These are phyloP conservation scores for Vanrija pseudolonga DNA, from an alignment of 1,284 basidiomycete genomes.

Conservation along the genomic window DNA sequence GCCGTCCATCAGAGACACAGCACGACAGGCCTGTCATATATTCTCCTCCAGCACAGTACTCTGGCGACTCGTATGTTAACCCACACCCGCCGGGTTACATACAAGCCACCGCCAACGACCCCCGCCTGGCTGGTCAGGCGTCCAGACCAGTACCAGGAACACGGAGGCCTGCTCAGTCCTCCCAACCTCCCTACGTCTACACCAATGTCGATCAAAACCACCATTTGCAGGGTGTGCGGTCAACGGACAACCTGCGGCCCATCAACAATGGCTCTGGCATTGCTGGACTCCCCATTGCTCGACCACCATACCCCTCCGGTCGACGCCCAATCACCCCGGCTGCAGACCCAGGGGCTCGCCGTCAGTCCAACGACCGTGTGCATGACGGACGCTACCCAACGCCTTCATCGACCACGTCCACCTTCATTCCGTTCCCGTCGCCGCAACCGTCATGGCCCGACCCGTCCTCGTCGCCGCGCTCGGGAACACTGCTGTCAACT, in stretches of 20 bases:
- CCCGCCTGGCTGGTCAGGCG: no score
- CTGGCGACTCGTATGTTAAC: no score
- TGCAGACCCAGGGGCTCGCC: no score
- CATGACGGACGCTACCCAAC: slow-evolving; percentile 36
- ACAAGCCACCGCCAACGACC: no score
- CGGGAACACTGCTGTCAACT: no score
- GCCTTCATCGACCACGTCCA: slow-evolving; percentile 7
- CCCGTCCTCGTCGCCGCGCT: not conserved
- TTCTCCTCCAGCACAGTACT: no score
- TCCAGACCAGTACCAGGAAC: no score
- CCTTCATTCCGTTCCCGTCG: slow-evolving; percentile 27
- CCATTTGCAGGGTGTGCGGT: not conserved
- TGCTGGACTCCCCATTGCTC: not conserved
- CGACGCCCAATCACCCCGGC: slow-evolving; percentile 1
- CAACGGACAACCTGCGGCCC: not conserved
- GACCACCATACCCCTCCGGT: slow-evolving; percentile 1
- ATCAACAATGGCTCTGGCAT: not conserved
- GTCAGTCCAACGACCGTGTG: slow-evolving; percentile 19
- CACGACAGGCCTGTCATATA: not conserved
- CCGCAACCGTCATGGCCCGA: slow-evolving; percentile 21
- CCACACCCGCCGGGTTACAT: no score
- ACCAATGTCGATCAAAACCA: not conserved
- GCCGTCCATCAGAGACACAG: not conserved
- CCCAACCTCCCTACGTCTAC: not conserved
- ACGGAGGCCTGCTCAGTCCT: no score